phyloP scores from a whole-genome alignment of 148 eudicot genomes.

The Linanthus parryae region DNA sequence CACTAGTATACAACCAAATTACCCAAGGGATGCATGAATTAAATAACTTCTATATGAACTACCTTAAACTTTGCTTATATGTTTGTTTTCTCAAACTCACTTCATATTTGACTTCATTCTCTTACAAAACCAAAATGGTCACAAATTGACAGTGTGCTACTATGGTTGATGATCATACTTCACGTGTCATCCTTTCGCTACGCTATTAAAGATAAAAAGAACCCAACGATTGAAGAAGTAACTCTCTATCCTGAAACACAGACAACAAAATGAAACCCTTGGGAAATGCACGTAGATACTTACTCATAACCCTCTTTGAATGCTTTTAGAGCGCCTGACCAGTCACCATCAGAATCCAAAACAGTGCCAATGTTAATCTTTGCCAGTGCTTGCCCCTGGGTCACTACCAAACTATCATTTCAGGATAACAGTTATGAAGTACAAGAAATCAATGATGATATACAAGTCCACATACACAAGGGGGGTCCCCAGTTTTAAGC shows the following conservation, averaged over 20 bases:
- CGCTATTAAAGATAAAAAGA: too few species aligned
- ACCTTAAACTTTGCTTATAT: background rate
- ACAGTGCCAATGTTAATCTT: slow-evolving; percentile 74
- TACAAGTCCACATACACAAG: too few species aligned
- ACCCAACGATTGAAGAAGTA: too few species aligned
- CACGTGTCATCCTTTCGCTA: too few species aligned
- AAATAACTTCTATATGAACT: background rate
- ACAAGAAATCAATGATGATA: too few species aligned
- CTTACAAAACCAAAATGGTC: background rate
- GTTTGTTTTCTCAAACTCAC: background rate
- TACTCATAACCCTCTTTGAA: slow-evolving; percentile 77
- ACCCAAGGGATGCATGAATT: background rate
- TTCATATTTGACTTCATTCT: background rate
- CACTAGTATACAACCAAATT: background rate
- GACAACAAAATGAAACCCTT: too few species aligned
- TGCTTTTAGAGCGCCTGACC: slow-evolving; percentile 51
- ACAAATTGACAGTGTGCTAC: background rate
- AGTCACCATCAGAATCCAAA: slow-evolving; percentile 69
- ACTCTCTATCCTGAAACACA: background rate
- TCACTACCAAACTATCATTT: slow-evolving; percentile 19
- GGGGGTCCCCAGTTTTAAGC: too few species aligned
- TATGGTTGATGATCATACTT: too few species aligned
- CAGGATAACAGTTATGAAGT: too few species aligned
- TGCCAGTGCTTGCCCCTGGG: slow-evolving; percentile 91
- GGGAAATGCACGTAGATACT: slow-evolving; percentile 10